Conservation (phyloP, 2,329 filamentous ascomycete genomes). For the Juglanconis juglandina region DNA sequence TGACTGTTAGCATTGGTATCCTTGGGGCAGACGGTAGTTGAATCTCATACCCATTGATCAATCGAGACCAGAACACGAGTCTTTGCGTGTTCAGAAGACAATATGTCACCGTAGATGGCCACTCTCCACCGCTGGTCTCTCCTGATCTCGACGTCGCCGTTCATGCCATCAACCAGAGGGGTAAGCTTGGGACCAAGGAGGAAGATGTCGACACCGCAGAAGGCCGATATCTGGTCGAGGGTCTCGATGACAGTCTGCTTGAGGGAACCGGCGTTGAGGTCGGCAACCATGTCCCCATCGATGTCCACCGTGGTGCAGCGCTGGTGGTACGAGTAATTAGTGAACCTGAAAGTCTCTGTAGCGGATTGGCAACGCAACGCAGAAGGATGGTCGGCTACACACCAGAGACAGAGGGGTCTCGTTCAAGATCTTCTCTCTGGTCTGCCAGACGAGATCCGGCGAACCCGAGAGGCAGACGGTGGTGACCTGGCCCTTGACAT, state of each 20-base stretch:
- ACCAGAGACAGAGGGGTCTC: slow-evolving; percentile 91
- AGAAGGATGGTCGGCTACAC: slow-evolving; percentile 38
- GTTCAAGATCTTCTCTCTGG: slow-evolving; percentile 83
- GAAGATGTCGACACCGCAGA: slow-evolving; percentile 95
- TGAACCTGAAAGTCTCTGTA: slow-evolving; percentile 25
- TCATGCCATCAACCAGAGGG: slow-evolving; percentile 69
- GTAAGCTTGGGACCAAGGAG: slow-evolving; percentile 85
- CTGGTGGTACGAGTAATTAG: slow-evolving; percentile 42
- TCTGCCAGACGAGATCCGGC: slow-evolving; percentile 83
- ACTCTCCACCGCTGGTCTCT: slow-evolving; percentile 89
- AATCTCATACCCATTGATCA: slow-evolving; percentile 72
- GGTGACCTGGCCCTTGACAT: slow-evolving; percentile 66
- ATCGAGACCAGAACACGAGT: slow-evolving; percentile 95
- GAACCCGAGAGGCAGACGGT: slow-evolving; percentile 90
- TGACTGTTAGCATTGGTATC: slow-evolving; percentile 29
- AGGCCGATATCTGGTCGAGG: slow-evolving; percentile 80
- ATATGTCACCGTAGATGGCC: slow-evolving; percentile 90
- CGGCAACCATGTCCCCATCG: slow-evolving; percentile 84
- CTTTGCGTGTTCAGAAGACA: slow-evolving; percentile 96
- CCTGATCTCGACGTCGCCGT: slow-evolving; percentile 76
- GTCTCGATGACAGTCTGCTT: slow-evolving; percentile 76
- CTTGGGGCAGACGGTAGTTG: not conserved
- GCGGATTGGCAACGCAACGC: slow-evolving; percentile 20
- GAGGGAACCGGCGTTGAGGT: slow-evolving; percentile 63
- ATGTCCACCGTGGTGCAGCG: slow-evolving; percentile 91